A percentile compares a stretch with the other conserved stretches of the same genome.
phyloP scores from a whole-genome alignment of 768 basidiomycete genomes.

The Glaciozyma martinii region DNA sequence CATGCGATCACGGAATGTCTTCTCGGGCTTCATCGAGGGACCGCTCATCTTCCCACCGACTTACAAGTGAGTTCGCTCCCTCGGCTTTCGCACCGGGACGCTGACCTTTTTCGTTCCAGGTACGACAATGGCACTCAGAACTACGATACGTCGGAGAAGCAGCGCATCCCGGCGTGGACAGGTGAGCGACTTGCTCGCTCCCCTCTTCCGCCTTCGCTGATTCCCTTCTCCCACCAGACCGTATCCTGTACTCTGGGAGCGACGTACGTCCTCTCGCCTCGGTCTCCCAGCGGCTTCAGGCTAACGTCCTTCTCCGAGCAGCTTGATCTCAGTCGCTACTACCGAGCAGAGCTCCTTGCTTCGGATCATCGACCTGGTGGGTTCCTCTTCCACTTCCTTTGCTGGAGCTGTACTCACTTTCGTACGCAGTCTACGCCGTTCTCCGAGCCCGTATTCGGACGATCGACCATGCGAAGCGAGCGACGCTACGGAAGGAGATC shows the following conservation, averaged over 20 bases:
- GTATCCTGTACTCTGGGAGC: slow-evolving; percentile 74
- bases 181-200: slow-evolving; percentile 47
- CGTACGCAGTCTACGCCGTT: slow-evolving; percentile 62
- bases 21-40: slow-evolving; percentile 77
- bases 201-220: slow-evolving; percentile 15
- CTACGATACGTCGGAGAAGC: slow-evolving; percentile 94
- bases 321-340: slow-evolving; percentile 69
- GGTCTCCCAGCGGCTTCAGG: not conserved
- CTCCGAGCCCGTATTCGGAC: slow-evolving; percentile 69
- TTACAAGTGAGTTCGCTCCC: slow-evolving; percentile 76
- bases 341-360: slow-evolving; percentile 71
- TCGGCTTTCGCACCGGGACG: not conserved
- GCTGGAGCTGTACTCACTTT: not conserved
- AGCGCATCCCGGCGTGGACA: slow-evolving; percentile 95
- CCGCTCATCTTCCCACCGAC: slow-evolving; percentile 87
- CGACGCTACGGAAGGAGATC: slow-evolving; percentile 15
- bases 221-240: slow-evolving; percentile 52
- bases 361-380: slow-evolving; percentile 92
- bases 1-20: slow-evolving; percentile 65
- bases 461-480: slow-evolving; percentile 60
- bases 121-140: slow-evolving; percentile 52
- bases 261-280: slow-evolving; percentile 35
- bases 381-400: slow-evolving; percentile 9
- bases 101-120: slow-evolving; percentile 1
- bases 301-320: slow-evolving; percentile 1